Conservation (phyloP, 129 eudicot genomes). For the Saposhnikovia divaricata region DNA sequence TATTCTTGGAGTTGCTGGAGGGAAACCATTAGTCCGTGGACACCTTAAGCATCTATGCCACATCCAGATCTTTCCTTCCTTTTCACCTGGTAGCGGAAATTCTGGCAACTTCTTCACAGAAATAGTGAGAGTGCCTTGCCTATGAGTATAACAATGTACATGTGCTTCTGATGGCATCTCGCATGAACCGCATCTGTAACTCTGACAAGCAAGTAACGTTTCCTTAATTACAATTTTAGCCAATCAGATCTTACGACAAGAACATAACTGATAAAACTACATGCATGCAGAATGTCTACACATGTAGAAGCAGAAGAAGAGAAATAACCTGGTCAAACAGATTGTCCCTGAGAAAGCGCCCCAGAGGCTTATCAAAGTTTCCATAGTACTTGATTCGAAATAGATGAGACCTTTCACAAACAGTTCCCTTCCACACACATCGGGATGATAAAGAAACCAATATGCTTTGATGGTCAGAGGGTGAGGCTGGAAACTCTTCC, state of each 20-base stretch:
- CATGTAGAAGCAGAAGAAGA: constrained; percentile 8
- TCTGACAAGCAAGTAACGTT: constrained; percentile 38
- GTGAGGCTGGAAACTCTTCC: constrained; percentile 91
- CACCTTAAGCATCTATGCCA: constrained; percentile 98
- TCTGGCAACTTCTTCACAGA: constrained; percentile 93
- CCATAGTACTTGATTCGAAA: constrained; percentile 95
- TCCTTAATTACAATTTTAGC: not conserved
- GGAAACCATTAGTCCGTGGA: constrained; percentile 77
- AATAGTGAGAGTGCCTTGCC: constrained; percentile 94
- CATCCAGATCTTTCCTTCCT: constrained; percentile 97
- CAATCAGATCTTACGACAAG: not conserved
- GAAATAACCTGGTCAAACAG: constrained; percentile 73
- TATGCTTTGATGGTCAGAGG: constrained; percentile 90
- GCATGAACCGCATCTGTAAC: constrained; percentile 72
- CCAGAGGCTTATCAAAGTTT: constrained; percentile 85
- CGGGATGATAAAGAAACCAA: constrained; percentile 89
- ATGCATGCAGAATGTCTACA: constrained; percentile 5
- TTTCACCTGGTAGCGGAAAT: constrained; percentile 72
- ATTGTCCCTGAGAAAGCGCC: constrained; percentile 83
- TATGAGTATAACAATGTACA: constrained; percentile 93
- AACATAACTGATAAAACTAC: not conserved
- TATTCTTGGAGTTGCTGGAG: constrained; percentile 91
- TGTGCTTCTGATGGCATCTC: constrained; percentile 97
- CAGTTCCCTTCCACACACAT: constrained; percentile 98
- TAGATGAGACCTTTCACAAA: constrained; percentile 91